Percentiles rank a stretch among this genome's conserved stretches.
phyloP scores from a whole-genome alignment of 352 stramenopile genomes.

The Globisporangium spinosum region DNA sequence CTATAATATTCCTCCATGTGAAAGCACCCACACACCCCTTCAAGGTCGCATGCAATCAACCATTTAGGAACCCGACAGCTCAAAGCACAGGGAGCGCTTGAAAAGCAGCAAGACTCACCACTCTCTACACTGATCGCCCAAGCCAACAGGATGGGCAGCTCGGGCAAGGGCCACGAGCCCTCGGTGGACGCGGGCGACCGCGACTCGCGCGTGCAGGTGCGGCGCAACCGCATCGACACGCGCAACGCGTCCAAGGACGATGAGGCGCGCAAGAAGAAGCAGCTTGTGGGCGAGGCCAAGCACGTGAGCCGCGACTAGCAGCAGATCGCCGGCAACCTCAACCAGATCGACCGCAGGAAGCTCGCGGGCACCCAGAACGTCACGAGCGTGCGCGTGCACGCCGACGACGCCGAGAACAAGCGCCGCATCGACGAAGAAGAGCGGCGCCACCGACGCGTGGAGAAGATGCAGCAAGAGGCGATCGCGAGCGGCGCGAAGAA shows the following conservation, averaged over 20 bases:
- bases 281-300: conserved; percentile 56
- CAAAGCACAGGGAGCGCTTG: background rate
- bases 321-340: conserved; percentile 73
- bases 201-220: conserved; percentile 57
- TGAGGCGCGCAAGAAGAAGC: conserved; percentile 70
- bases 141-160: conserved; percentile 21
- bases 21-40: no score
- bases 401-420: conserved; percentile 87
- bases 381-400: conserved; percentile 88
- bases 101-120: background rate
- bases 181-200: conserved; percentile 42
- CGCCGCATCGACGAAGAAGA: conserved; percentile 90
- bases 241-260: conserved; percentile 80
- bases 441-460: conserved; percentile 76
- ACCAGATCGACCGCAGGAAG: conserved; percentile 74
- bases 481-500: conserved; percentile 89
- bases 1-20: no score
- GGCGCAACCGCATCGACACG: conserved; percentile 67
- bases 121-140: background rate
- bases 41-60: background rate
- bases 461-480: conserved; percentile 90
- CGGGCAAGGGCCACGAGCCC: conserved; percentile 33
- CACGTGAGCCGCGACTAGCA: conserved; percentile 68
- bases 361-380: conserved; percentile 85
- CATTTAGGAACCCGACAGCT: background rate